Evolutionary conservation across 257 asterid genomes (phyloP).

Genomic region (Schizonepeta tenuifolia): DNA sequence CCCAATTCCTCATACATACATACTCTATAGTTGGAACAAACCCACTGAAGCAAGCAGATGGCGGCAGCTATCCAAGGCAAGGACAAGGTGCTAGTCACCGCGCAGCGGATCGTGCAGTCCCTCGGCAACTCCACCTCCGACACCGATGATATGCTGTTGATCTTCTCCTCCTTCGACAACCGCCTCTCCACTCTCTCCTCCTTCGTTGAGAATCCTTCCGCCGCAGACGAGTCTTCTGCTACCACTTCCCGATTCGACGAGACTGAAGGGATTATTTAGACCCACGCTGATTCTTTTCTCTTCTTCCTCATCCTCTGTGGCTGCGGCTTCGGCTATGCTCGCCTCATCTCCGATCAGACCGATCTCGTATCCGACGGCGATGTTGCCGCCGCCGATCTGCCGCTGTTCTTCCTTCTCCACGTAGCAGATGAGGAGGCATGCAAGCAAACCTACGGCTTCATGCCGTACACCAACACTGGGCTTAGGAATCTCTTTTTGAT

Average conservation of each 20-base stretch:
- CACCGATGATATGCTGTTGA: slow-evolving; percentile 73
- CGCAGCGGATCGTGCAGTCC: slow-evolving; percentile 89
- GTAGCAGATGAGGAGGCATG: slow-evolving; percentile 60
- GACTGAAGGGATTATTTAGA: slow-evolving; percentile 61
- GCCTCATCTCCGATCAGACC: slow-evolving; percentile 52
- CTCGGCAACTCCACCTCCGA: slow-evolving; percentile 62
- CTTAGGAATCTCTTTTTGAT: slow-evolving; percentile 74
- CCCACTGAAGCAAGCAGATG: slow-evolving; percentile 32
- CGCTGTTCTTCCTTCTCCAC: slow-evolving; percentile 47
- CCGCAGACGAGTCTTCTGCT: slow-evolving; percentile 34
- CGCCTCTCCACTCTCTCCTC: slow-evolving; percentile 78
- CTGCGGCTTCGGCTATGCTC: slow-evolving; percentile 46
- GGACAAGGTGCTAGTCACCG: slow-evolving; percentile 85
- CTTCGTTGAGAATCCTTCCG: slow-evolving; percentile 45
- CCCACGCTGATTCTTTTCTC: slow-evolving; percentile 42
- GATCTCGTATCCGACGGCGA: slow-evolving; percentile 65
- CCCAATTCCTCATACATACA: not conserved
- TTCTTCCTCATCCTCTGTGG: slow-evolving; percentile 51
- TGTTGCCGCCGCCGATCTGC: slow-evolving; percentile 7
- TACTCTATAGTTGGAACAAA: not conserved
- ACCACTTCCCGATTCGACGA: slow-evolving; percentile 51
- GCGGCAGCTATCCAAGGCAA: slow-evolving; percentile 73
- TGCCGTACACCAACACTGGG: slow-evolving; percentile 80
- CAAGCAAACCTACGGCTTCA: slow-evolving; percentile 85
- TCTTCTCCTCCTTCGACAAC: slow-evolving; percentile 75